A percentile compares a stretch with the other conserved stretches of the same genome.
Evolutionary conservation across 306 rosid genomes (phyloP).

Genomic region (Cucumis cinereus): DNA sequence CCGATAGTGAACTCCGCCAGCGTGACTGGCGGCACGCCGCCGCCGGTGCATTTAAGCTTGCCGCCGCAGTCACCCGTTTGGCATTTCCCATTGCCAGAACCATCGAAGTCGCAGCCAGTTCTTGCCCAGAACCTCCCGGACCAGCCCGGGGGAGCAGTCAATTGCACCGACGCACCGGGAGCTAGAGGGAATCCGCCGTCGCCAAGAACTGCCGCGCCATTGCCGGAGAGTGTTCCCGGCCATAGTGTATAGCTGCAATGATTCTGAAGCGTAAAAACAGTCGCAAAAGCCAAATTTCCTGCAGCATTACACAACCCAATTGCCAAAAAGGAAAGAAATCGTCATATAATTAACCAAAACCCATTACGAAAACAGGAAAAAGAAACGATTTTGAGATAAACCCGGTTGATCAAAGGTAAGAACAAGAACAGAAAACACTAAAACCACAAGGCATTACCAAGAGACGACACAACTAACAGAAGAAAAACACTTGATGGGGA

Average conservation of each 20-base stretch:
- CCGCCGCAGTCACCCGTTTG: constrained; percentile 71
- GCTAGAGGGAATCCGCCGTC: constrained; percentile 44
- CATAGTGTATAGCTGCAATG: constrained; percentile 53
- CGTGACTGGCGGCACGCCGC: constrained; percentile 57
- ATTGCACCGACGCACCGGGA: constrained; percentile 20
- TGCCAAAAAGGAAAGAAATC: not conserved
- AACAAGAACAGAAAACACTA: not conserved
- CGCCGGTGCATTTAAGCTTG: constrained; percentile 32
- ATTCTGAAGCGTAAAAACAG: constrained; percentile 45
- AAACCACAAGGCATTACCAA: not conserved
- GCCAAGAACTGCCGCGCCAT: constrained; percentile 41
- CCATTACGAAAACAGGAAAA: not conserved
- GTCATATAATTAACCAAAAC: not conserved
- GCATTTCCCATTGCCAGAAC: constrained; percentile 45
- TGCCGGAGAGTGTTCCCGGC: constrained; percentile 78
- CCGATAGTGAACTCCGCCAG: constrained; percentile 60
- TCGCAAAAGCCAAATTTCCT: constrained; percentile 28
- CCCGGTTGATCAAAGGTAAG: not conserved
- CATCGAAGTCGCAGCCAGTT: constrained; percentile 55
- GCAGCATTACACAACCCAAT: constrained; percentile 10
- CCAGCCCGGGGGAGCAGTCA: constrained; percentile 65
- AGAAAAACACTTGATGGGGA: not conserved
- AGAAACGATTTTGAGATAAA: not conserved
- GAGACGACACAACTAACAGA: not conserved
- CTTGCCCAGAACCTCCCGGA: constrained; percentile 88